Conservation (phyloP, 1,139 yeast genomes). For the Groenewaldozyma auringiensis region DNA sequence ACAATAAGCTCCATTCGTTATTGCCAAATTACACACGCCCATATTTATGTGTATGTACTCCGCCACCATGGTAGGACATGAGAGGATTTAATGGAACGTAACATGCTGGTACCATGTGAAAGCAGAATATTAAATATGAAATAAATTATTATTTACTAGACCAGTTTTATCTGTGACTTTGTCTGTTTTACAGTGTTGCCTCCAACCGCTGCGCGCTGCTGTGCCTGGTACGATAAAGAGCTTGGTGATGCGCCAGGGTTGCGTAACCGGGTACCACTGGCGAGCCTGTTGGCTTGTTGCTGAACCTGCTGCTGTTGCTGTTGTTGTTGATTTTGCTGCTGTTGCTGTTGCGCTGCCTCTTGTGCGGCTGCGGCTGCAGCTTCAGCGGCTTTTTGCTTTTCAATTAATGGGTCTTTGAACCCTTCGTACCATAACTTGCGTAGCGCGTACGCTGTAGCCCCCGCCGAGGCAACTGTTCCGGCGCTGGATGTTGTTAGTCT, state of each 20-base stretch:
- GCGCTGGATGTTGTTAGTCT: slow-evolving; percentile 16
- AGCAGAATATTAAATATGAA: too few relatives aligned
- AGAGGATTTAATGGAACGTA: too few relatives aligned
- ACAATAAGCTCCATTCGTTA: neutral
- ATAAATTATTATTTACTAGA: too few relatives aligned
- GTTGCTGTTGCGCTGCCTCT: neutral
- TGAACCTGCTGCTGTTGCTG: slow-evolving; percentile 1
- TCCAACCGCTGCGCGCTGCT: neutral
- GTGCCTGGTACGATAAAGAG: slow-evolving; percentile 5
- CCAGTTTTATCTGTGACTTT: slow-evolving; percentile 4
- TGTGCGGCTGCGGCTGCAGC: neutral
- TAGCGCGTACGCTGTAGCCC: slow-evolving; percentile 15
- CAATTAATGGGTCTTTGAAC: slow-evolving; percentile 15
- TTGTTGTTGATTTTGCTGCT: neutral
- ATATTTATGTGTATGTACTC: too few relatives aligned
- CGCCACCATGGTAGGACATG: too few relatives aligned
- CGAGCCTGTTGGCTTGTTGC: neutral
- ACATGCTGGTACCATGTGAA: too few relatives aligned
- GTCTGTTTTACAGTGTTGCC: too few relatives aligned
- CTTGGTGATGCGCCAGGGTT: neutral
- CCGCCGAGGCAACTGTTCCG: slow-evolving; percentile 13
- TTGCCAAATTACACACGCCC: too few relatives aligned
- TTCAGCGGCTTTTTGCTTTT: slow-evolving; percentile 1
- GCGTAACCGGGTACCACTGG: neutral
- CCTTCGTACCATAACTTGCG: slow-evolving; percentile 17